Conservation (phyloP, 768 basidiomycete species). For the Sistotremastrum niveocremeum region DNA sequence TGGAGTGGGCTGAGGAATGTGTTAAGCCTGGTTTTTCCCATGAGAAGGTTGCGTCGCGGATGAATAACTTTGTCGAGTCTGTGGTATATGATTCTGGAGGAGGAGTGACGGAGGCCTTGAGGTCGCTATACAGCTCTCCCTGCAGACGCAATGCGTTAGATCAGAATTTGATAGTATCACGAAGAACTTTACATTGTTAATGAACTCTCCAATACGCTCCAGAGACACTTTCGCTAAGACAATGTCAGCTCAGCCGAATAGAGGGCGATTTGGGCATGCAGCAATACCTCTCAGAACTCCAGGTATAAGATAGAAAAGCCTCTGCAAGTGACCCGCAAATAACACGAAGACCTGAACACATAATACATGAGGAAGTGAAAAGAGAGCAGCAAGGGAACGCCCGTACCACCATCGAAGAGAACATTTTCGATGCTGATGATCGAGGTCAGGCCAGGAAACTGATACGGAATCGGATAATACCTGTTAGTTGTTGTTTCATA, state of each 20-base stretch:
- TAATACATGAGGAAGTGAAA: no score
- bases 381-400: conserved; percentile 8
- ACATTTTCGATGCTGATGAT: conserved; percentile 4
- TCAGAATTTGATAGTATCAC: not conserved
- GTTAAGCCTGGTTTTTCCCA: conserved; percentile 3
- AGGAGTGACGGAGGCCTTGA: not conserved
- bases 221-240: conserved; percentile 19
- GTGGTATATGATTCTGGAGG: not conserved
- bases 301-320: conserved; percentile 3
- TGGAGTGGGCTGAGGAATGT: conserved; percentile 2
- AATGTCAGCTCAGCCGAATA: no score
- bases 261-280: not conserved
- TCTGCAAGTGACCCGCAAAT: conserved; percentile 14
- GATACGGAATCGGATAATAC: not conserved
- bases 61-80: not conserved
- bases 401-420: conserved; percentile 20
- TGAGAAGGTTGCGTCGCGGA: conserved; percentile 9
- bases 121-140: not conserved
- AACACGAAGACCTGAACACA: conserved; percentile 24
- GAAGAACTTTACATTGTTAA: conserved; percentile 10
- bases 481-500: conserved; percentile 18
- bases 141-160: conserved; percentile 1
- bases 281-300: not conserved
- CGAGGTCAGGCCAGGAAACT: not conserved
- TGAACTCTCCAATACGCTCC: conserved; percentile 23